Base-by-base conservation (phyloP, 139 green algal species). In the Ostreobium quekettii region DNA sequence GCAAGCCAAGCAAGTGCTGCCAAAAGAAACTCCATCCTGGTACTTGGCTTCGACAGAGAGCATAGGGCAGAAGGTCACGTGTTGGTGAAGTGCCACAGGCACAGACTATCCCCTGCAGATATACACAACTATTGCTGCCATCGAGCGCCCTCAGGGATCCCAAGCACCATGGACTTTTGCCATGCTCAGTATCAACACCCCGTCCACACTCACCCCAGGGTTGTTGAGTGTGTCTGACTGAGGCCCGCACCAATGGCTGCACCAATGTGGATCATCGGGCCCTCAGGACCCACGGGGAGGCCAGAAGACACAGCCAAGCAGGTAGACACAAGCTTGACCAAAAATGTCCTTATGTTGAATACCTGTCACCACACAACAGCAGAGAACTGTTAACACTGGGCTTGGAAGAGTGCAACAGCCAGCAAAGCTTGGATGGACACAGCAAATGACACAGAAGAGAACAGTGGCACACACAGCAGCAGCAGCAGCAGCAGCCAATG, bases 241-340 rank as follows among this genome's bases (percentile, higher is more conserved):
- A 96, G 73, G 11, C 83, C 89, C 1, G 80, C 77, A 3, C 84
- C 84, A 22, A 87, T 53, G 39, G 76, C 80, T 24, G 88, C 88
- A 0, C 88, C 90, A 24, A 96, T 91, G 81, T 96, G 89, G 33
- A 96, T 85, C 67, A 96, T 88, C 36, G 89, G 89, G 4, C 89
- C 89, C 76, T 96, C 89, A 1, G 89, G 89, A 0, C 89, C 89
- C 3, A 95, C 87, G 1, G 89, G 89, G 64, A 96, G 76, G 0
- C 89, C 89, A 1, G 71, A 78, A 1, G 80, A 85, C 62, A 96
- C 89, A 1, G 85, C 85, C 24, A 86, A 58, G 0, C 76, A 84
- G 33, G 81, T 88, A 0, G 75, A 87, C 28, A 86, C 38, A 64
- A 93, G 90, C 76, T 96, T 96, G 29, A 95, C 90, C 0, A 42